Evolutionary conservation across 2,329 filamentous ascomycete species (phyloP), one percentile per base, ranked within the genome.

Genomic region (Dactylellina parvicollis): DNA sequence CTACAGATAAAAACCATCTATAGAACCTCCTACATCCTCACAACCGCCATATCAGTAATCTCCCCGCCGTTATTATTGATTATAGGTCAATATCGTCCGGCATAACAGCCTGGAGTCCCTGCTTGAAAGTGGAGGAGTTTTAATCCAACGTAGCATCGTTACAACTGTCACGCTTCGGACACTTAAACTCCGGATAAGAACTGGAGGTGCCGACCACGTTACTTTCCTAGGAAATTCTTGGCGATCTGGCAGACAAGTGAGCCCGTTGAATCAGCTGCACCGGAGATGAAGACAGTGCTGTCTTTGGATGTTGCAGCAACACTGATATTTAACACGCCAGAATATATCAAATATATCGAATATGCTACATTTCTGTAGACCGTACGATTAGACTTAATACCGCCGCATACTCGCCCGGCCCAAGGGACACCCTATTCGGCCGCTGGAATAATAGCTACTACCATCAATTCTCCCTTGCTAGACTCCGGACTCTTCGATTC

Each of bases 141-240:
- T 87, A 87, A 80, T 87, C 85, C 65, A 87, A 75, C 76, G 84
- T 86, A 4, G 82, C 78, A 76, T 87, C 84, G 4, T 84, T 84
- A 4, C 85, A 85, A 0, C 86, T 80, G 47, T 78, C 79, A 67
- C 84, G 82, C 0, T 69, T 72, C 38, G 86, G 83, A 81, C 83
- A 84, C 18, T 78, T 77, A 78, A 85, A 86, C 79, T 86, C 86
- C 49, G 82, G 82, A 49, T 84, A 82, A 0, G 82, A 81, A 2
- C 85, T 84, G 0, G 85, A 83, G 60, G 86, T 85, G 9, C 85
- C 85, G 56, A 86, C 81, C 10, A 86, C 82, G 72, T 79, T 80
- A 78, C 81, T 83, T 82, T 4, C 82, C 80, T 12, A 84, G 72
- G 18, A 85, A 75, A 66, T 84, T 80, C 77, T 84, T 84, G 4